Percentiles rank a stretch among this genome's conserved stretches.
These are phyloP conservation scores for Larix sibirica DNA, from an alignment of 83 land plant genomes.

Conservation along the genomic window DNA sequence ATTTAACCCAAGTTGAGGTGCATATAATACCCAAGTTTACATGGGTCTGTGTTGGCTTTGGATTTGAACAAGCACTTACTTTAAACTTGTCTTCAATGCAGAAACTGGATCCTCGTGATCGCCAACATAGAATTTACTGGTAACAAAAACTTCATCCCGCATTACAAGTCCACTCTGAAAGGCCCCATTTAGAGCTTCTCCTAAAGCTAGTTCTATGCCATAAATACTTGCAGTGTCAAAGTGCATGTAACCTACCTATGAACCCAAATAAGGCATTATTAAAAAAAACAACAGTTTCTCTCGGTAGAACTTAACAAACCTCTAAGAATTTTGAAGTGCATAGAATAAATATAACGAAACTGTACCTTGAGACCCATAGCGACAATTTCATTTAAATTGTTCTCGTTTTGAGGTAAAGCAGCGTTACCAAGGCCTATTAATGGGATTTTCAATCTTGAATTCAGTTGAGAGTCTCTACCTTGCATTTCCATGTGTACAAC, in stretches of 20 bases:
- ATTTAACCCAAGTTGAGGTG: too few relatives aligned
- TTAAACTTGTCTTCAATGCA: slow-evolving; percentile 21
- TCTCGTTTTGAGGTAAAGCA: not conserved
- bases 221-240: slow-evolving; percentile 43
- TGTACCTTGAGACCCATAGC: slow-evolving; percentile 2
- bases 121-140: slow-evolving; percentile 29
- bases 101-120: slow-evolving; percentile 37
- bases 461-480: not conserved
- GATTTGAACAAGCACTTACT: slow-evolving; percentile 1
- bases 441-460: slow-evolving; percentile 30
- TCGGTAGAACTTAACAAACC: not conserved
- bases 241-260: slow-evolving; percentile 45
- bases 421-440: slow-evolving; percentile 40
- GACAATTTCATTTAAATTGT: not conserved
- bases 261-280: not conserved
- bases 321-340: not conserved
- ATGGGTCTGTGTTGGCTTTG: too few relatives aligned
- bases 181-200: slow-evolving; percentile 33
- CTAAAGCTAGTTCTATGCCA: slow-evolving; percentile 29
- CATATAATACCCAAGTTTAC: too few relatives aligned
- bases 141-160: slow-evolving; percentile 40
- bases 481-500: too few relatives aligned
- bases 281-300: not conserved
- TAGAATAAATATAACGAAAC: not conserved
- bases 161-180: slow-evolving; percentile 11